A percentile compares a stretch with the other conserved stretches of the same genome.
phyloP scores from a whole-genome alignment of 140 eudicot species.

The Erigeron philadelphicus region DNA sequence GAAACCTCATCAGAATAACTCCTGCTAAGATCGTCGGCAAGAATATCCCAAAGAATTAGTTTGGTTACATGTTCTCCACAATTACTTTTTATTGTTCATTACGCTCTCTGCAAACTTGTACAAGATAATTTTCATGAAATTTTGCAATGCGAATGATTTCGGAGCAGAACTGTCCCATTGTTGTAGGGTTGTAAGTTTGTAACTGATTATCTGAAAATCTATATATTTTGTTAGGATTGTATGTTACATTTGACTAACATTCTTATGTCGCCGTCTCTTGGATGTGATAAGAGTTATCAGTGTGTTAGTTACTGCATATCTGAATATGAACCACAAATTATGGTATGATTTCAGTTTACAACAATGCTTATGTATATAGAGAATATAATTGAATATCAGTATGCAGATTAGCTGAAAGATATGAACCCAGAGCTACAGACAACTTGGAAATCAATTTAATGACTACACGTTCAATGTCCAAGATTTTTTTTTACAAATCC shows the following conservation, averaged over 20 bases:
- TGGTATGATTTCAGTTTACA: background rate
- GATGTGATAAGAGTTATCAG: background rate
- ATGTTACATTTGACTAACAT: too few species aligned
- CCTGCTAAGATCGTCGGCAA: slow-evolving; percentile 97
- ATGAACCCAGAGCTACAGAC: background rate
- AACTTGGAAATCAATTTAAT: too few species aligned
- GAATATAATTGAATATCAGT: too few species aligned
- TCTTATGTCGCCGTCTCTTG: background rate
- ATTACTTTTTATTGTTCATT: slow-evolving; percentile 1
- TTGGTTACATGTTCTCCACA: background rate
- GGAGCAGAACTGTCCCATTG: background rate
- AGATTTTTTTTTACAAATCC: too few species aligned
- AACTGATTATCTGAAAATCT: slow-evolving; percentile 3
- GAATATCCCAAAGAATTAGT: slow-evolving; percentile 75
- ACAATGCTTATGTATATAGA: too few species aligned
- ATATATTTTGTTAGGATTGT: background rate
- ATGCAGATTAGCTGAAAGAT: background rate
- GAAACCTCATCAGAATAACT: slow-evolving; percentile 81
- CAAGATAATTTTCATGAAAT: slow-evolving; percentile 9
- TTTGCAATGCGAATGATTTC: slow-evolving; percentile 28
- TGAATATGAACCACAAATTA: background rate
- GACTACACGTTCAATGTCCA: too few species aligned
- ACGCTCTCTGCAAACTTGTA: background rate
- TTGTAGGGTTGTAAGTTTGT: slow-evolving; percentile 20
- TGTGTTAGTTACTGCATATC: background rate